These are phyloP conservation scores for Persicaria maculosa DNA, from an alignment of 148 eudicot genomes.

Conservation along the genomic window DNA sequence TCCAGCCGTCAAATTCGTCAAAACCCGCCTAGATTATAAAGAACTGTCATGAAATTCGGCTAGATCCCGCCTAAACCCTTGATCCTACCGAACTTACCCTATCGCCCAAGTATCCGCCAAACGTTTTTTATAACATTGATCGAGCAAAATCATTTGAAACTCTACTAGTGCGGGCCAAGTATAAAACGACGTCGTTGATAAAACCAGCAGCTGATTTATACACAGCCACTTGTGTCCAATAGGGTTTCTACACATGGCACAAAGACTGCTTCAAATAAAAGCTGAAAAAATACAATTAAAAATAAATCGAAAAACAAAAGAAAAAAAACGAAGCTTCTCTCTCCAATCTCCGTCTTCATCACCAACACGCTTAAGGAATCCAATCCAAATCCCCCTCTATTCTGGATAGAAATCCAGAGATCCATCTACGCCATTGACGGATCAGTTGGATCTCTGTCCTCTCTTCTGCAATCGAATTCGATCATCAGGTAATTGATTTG, in stretches of 20 bases:
- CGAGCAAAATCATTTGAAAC: too few relatives aligned
- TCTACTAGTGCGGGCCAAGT: background rate
- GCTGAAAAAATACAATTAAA: background rate
- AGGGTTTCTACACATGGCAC: background rate
- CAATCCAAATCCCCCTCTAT: background rate
- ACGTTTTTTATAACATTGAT: too few relatives aligned
- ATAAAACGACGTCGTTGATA: background rate
- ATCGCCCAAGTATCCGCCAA: too few relatives aligned
- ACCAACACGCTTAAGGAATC: constrained; percentile 17
- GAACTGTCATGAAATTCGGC: too few relatives aligned
- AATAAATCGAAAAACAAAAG: background rate
- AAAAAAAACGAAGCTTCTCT: constrained; percentile 13
- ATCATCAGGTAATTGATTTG: constrained; percentile 11
- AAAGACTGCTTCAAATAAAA: background rate
- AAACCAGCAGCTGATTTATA: background rate
- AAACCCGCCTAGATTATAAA: too few relatives aligned
- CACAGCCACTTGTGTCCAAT: background rate
- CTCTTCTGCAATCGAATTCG: constrained; percentile 1
- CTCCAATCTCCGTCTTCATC: constrained; percentile 6
- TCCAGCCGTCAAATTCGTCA: too few relatives aligned
- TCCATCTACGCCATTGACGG: constrained; percentile 5
- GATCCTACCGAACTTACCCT: too few relatives aligned
- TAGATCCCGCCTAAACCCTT: too few relatives aligned
- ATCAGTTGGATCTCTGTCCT: background rate
- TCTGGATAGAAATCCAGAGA: background rate